Conservation (phyloP, 164 flowering plant species). For the Vitis labrusca region DNA sequence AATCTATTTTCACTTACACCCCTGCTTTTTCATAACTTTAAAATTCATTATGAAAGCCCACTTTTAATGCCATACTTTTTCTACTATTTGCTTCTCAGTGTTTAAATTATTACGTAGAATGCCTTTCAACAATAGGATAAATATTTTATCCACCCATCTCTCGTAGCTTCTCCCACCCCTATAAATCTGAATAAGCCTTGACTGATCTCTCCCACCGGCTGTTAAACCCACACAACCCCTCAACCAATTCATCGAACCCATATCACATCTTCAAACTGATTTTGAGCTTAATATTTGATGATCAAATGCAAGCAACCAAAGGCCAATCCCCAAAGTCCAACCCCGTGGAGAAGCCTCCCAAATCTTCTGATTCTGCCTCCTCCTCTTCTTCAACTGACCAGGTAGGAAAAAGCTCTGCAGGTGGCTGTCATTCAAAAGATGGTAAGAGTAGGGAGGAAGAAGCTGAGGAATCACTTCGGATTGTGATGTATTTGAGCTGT, state of each 20-base stretch:
- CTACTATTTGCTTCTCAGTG: not conserved
- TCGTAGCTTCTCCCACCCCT: not conserved
- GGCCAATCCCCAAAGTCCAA: slow-evolving; percentile 4
- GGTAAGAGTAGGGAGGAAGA: not conserved
- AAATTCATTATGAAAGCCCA: not conserved
- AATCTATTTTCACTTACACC: no score
- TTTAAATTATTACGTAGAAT: no score
- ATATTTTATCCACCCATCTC: not conserved
- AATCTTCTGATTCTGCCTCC: not conserved
- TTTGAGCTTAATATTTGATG: not conserved
- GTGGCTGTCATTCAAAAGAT: not conserved
- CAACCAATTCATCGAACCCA: not conserved
- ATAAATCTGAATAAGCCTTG: not conserved
- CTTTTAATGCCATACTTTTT: not conserved
- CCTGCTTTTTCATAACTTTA: not conserved
- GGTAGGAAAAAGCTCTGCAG: slow-evolving; percentile 1
- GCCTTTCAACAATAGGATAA: not conserved
- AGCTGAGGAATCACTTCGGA: slow-evolving; percentile 21
- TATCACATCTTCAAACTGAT: not conserved
- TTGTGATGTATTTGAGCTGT: slow-evolving; percentile 23
- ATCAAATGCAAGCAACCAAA: not conserved
- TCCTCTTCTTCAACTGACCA: not conserved
- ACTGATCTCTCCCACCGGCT: not conserved
- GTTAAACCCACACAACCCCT: not conserved
- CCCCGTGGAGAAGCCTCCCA: not conserved